A percentile compares a stretch with the other conserved stretches of the same genome.
These are phyloP conservation scores for Dothideomycetes sp. DNA, from an alignment of 2,329 filamentous ascomycete species.

Conservation along the genomic window DNA sequence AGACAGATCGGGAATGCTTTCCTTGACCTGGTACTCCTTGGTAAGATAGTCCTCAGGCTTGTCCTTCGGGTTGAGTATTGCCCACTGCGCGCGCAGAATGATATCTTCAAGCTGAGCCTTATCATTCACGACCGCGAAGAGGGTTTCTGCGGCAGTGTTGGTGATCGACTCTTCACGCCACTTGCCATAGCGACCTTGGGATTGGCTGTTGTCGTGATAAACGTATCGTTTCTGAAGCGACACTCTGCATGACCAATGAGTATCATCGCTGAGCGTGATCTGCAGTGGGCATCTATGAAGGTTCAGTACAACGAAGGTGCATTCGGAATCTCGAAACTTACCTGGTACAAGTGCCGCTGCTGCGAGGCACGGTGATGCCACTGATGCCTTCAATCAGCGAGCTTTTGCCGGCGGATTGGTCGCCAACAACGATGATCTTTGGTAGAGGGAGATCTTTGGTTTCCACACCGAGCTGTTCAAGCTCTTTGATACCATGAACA, in stretches of 20 bases:
- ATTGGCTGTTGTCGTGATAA: conserved; percentile 39
- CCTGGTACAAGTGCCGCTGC: conserved; percentile 61
- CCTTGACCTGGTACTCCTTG: neutral
- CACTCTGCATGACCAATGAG: conserved; percentile 58
- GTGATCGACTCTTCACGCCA: conserved; percentile 55
- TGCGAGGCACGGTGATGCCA: conserved; percentile 63
- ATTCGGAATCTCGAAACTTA: neutral
- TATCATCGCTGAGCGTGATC: conserved; percentile 51
- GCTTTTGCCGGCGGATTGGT: conserved; percentile 78
- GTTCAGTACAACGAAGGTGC: neutral
- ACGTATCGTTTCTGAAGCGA: conserved; percentile 57
- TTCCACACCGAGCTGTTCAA: conserved; percentile 65
- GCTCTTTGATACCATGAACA: conserved; percentile 56
- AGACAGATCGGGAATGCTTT: neutral
- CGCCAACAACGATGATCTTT: conserved; percentile 73
- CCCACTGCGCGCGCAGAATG: conserved; percentile 66
- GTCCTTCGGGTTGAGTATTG: conserved; percentile 59
- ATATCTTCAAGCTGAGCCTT: conserved; percentile 57
- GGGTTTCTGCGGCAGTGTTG: conserved; percentile 35
- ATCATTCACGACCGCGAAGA: conserved; percentile 56
- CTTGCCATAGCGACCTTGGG: conserved; percentile 50
- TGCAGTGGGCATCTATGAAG: conserved; percentile 59
- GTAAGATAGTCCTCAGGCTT: conserved; percentile 35
- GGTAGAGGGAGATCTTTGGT: conserved; percentile 59
- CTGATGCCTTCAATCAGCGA: conserved; percentile 43